Conservation (phyloP, 805 yeast genomes). For the Wickerhamomyces kurtzmanii region DNA sequence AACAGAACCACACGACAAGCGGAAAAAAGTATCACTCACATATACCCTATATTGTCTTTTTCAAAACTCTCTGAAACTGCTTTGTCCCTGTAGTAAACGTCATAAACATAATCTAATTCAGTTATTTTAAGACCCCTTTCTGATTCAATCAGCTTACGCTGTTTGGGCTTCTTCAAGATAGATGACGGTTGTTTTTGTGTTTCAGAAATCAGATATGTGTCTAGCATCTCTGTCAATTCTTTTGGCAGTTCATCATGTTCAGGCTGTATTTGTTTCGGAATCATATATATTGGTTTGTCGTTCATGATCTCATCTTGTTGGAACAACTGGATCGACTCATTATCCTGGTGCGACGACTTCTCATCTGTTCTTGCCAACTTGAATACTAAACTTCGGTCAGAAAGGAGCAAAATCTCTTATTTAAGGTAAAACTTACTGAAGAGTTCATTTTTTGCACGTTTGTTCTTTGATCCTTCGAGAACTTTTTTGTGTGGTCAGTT, state of each 20-base stretch:
- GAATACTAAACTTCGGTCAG: constrained; percentile 23
- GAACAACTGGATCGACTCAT: constrained; percentile 13
- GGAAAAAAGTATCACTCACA: constrained; percentile 7
- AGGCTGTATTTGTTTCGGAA: constrained; percentile 9
- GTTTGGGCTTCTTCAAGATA: constrained; percentile 15
- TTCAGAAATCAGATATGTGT: constrained; percentile 40
- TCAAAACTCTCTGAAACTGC: constrained; percentile 44
- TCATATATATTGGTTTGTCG: constrained; percentile 17
- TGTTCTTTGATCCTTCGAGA: constrained; percentile 22
- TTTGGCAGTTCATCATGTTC: constrained; percentile 35
- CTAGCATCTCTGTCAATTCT: constrained; percentile 69
- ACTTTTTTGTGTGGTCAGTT: constrained; percentile 10
- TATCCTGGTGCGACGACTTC: no score
- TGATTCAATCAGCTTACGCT: constrained; percentile 8
- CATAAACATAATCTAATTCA: constrained; percentile 78
- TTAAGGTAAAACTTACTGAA: constrained; percentile 10
- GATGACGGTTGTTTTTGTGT: constrained; percentile 7
- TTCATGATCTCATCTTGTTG: no score
- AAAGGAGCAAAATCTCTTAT: no score
- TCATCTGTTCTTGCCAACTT: constrained; percentile 38
- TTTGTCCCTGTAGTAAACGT: constrained; percentile 66
- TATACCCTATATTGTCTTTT: constrained; percentile 23
- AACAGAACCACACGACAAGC: constrained; percentile 4
- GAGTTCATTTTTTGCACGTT: constrained; percentile 27
- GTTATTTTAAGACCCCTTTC: constrained; percentile 10